Percentiles rank a stretch among this genome's conserved stretches.
Evolutionary conservation across 1,284 basidiomycete genomes (phyloP).

Genomic region (Papiliotrema fonsecae): DNA sequence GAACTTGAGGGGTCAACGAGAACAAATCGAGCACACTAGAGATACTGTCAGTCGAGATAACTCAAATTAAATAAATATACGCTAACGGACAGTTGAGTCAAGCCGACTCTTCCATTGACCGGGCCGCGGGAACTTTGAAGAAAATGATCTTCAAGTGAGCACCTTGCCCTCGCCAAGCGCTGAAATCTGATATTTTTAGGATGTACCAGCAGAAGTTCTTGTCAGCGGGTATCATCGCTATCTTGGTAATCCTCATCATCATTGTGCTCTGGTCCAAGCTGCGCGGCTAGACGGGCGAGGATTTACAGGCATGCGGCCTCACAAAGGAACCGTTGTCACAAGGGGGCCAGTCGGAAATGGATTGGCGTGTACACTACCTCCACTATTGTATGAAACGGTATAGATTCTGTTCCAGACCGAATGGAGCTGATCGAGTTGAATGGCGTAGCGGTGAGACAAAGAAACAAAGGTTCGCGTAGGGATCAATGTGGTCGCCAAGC

Average conservation of each 20-base stretch:
- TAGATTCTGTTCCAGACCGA: no score
- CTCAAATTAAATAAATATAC: not conserved
- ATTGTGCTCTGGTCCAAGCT: constrained; percentile 49
- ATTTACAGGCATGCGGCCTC: no score
- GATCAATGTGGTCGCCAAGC: no score
- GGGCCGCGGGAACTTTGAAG: constrained; percentile 56
- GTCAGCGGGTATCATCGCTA: constrained; percentile 47
- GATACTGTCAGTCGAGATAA: constrained; percentile 50
- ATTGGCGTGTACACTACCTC: no score
- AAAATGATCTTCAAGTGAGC: constrained; percentile 59
- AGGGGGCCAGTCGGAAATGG: no score
- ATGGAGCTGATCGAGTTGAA: no score
- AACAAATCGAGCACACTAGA: constrained; percentile 91
- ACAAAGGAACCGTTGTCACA: no score
- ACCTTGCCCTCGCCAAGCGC: not conserved
- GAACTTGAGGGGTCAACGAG: constrained; percentile 80
- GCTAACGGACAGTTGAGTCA: constrained; percentile 49
- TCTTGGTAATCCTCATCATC: constrained; percentile 47
- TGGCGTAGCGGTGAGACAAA: no score
- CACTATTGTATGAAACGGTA: no score
- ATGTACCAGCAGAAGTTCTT: constrained; percentile 51
- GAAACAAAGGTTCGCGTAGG: no score
- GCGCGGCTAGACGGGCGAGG: constrained; percentile 11
- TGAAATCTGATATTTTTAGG: constrained; percentile 20
- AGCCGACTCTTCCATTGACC: constrained; percentile 57